phyloP scores from a whole-genome alignment of 805 yeast genomes.

The Citeromyces matritensis region DNA sequence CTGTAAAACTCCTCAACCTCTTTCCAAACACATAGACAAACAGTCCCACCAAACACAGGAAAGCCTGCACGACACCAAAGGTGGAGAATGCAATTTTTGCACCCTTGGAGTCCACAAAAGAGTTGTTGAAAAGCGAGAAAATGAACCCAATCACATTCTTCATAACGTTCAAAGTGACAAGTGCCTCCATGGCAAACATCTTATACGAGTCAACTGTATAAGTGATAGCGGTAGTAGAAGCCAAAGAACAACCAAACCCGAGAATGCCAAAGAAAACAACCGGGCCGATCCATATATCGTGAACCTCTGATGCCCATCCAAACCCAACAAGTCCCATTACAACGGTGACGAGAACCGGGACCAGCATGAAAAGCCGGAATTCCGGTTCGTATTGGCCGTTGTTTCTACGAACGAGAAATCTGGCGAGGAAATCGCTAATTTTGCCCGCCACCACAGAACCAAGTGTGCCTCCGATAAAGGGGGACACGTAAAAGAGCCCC shows the following conservation, averaged over 20 bases:
- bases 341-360: conserved; percentile 28
- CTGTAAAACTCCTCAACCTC: conserved; percentile 32
- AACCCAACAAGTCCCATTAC: conserved; percentile 43
- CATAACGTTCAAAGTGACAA: conserved; percentile 37
- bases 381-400: conserved; percentile 50
- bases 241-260: conserved; percentile 46
- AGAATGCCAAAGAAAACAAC: conserved; percentile 38
- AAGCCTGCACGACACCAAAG: conserved; percentile 35
- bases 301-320: conserved; percentile 38
- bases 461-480: conserved; percentile 40
- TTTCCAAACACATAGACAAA: conserved; percentile 44
- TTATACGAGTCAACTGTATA: conserved; percentile 42
- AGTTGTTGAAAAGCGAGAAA: conserved; percentile 40
- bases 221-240: conserved; percentile 47
- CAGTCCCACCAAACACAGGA: conserved; percentile 29
- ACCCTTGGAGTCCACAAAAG: conserved; percentile 24
- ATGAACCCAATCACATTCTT: conserved; percentile 41
- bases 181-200: conserved; percentile 40
- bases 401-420: conserved; percentile 26
- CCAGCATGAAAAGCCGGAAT: conserved; percentile 35
- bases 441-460: conserved; percentile 42
- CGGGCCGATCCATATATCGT: conserved; percentile 42
- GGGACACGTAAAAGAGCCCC: conserved; percentile 38
- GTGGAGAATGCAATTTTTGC: conserved; percentile 29
- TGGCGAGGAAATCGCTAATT: conserved; percentile 29